Evolutionary conservation across 257 asterid genomes (phyloP).

Genomic region (Asclepias syriaca): DNA sequence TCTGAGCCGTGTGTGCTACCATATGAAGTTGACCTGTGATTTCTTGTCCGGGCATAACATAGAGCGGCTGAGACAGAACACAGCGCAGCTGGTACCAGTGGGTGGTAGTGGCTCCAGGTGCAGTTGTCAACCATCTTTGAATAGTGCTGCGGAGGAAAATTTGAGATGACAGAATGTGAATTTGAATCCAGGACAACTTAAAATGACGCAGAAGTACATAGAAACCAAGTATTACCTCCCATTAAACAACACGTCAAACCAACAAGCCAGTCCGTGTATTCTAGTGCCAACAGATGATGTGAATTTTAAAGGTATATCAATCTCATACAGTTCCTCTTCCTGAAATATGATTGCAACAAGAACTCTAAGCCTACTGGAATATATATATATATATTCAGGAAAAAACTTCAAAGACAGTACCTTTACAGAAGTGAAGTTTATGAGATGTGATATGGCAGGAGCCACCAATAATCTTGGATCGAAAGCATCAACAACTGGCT

Average conservation of each 20-base stretch:
- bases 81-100: slow-evolving; percentile 99
- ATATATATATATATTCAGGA: background rate
- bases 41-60: slow-evolving; percentile 98
- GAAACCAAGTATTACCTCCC: slow-evolving; percentile 61
- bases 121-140: slow-evolving; percentile 93
- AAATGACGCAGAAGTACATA: background rate
- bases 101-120: slow-evolving; percentile 96
- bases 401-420: slow-evolving; percentile 15
- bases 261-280: slow-evolving; percentile 95
- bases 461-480: slow-evolving; percentile 97
- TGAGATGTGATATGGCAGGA: slow-evolving; percentile 81
- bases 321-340: slow-evolving; percentile 95
- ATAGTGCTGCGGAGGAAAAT: slow-evolving; percentile 52
- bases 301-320: slow-evolving; percentile 77
- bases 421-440: slow-evolving; percentile 43
- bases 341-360: slow-evolving; percentile 21
- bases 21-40: slow-evolving; percentile 80
- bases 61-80: slow-evolving; percentile 85
- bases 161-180: slow-evolving; percentile 2
- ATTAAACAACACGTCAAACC: slow-evolving; percentile 92
- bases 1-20: slow-evolving; percentile 96
- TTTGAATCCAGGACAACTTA: background rate
- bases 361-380: background rate
- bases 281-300: slow-evolving; percentile 74
- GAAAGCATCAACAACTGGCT: slow-evolving; percentile 81